Evolutionary conservation across 1,284 basidiomycete species (phyloP), one percentile per base, ranked within the genome.

Genomic region (Leccinum subspadiceum): DNA sequence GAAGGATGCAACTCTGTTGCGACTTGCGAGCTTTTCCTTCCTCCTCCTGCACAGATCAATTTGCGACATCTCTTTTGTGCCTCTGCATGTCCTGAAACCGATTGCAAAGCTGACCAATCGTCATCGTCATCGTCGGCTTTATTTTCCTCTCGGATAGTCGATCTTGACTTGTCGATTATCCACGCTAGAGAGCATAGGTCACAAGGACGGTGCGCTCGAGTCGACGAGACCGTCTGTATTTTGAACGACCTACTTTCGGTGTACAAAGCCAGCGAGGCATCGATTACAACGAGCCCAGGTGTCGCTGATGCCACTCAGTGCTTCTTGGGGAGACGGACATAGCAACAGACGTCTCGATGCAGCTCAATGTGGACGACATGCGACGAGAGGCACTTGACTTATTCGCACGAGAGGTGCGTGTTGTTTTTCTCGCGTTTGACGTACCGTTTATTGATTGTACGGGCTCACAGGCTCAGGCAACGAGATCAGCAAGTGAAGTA

Each of bases 251-350:
- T 79, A 0, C 66, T 86, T 33, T 70, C 71, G 4, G 69, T 84
- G 0, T 91, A 90, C 67, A 67, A 71, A n/a, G 61, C 73, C 0
- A 68, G 68, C 8, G 71, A 70, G 13, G 80, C 81, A 73, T 84
- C 87, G 0, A 66, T 89, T 33, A 24, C 75, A 84, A 55, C 75
- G 84, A 22, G 81, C 83, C 0, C 78, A 84, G 60, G 74, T 83
- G 6, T 65, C 87, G 54, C 57, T 87, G 5, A 76, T 77, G 46
- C 78, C 75, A 55, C 71, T 91, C 59, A 81, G 86, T 55, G 73
- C 82, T 56, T 64, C 72, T 15, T 90, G 88, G 73, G 78, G 82
- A 60, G 71, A 71, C 12, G 76, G 72, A 15, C 26, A 26, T n/a
- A 29, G 24, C 8, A 62, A 66, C 60, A 3, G 66, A 72, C 20